Base-by-base conservation (phyloP, 2,329 filamentous ascomycete species). In the Colletotrichum sp. region DNA sequence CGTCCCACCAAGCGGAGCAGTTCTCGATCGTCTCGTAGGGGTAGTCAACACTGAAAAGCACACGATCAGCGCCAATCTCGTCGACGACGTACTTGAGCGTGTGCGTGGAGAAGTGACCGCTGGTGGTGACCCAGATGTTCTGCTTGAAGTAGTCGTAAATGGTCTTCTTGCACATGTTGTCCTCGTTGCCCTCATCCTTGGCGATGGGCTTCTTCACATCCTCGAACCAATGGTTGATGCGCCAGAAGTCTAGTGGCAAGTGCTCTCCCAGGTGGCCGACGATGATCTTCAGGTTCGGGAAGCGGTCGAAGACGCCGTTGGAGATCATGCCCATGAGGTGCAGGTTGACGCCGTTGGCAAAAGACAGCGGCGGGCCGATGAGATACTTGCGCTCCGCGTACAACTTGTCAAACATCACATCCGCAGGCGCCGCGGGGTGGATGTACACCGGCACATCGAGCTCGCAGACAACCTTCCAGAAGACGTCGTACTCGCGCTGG, bases 371-470 rank as follows among this genome's bases (percentile, higher is more conserved):
- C 1, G 91, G 90, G 0, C 92, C 92, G 60, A 93, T 83, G 32
- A 93, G 87, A 87, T 88, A 93, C 80, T 89, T 89, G 26, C 91
- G 86, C 78, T 92, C 86, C 2, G 88, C 88, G 86, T 88, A 93
- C 28, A 92, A 86, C 79, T 90, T 90, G 6, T 92, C 89, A 78
- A 90, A 85, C 71, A 92, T 87, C 21, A 85, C 86, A 8, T 90
- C 91, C 0, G 89, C 90, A 2, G 92, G 90, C 77, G 89, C 88
- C 64, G 89, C 85, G 0, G 92, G 92, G 81, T 94, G 92, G 1
- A 94, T 85, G 79, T 93, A 94, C 65, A 94, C 87, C 0, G 92
- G 92, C 0, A 93, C 91, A 72, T 93, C 90, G 1, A 94, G 88
- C 59, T 92, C 89, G 2, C 86, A 86, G 10, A 89, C 87, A 0